Percentiles rank a stretch among this genome's conserved stretches.
These are phyloP conservation scores for Blastocystis sp. DNA, from an alignment of 352 stramenopile genomes.

Conservation along the genomic window DNA sequence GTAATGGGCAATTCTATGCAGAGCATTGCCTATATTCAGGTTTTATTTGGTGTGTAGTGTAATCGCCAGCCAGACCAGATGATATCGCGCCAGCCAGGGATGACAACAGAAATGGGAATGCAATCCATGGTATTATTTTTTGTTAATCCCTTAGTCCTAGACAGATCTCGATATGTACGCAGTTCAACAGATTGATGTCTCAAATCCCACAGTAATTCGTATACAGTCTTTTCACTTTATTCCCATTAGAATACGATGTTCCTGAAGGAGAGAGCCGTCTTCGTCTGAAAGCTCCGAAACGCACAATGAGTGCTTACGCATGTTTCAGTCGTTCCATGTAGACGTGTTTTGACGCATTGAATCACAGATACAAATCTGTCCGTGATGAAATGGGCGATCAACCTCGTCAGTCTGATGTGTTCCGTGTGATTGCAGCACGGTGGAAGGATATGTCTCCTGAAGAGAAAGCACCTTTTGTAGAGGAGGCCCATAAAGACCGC, in stretches of 20 bases:
- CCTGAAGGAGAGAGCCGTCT: neutral
- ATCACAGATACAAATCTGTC: conserved; percentile 30
- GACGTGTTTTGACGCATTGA: neutral
- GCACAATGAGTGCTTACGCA: conserved; percentile 61
- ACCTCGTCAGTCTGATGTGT: conserved; percentile 39
- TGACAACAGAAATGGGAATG: neutral
- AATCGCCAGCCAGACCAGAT: conserved; percentile 43
- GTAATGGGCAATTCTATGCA: conserved; percentile 16
- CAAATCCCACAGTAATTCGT: neutral
- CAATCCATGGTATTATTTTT: neutral
- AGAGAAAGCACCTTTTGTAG: conserved; percentile 40
- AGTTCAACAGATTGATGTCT: neutral
- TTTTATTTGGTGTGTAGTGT: neutral
- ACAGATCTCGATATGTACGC: conserved; percentile 30
- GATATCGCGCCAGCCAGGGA: conserved; percentile 1
- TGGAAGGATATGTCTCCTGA: conserved; percentile 63
- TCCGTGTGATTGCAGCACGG: conserved; percentile 25
- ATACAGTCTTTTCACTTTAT: neutral
- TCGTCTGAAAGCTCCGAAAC: conserved; percentile 40
- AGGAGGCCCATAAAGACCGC: conserved; percentile 35
- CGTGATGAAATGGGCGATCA: conserved; percentile 56
- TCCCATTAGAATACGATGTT: neutral
- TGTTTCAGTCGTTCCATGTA: conserved; percentile 62
- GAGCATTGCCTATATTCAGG: conserved; percentile 26
- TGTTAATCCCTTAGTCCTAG: neutral